These are phyloP conservation scores for Castanopsis chinensis DNA, from an alignment of 306 rosid genomes.

Conservation along the genomic window DNA sequence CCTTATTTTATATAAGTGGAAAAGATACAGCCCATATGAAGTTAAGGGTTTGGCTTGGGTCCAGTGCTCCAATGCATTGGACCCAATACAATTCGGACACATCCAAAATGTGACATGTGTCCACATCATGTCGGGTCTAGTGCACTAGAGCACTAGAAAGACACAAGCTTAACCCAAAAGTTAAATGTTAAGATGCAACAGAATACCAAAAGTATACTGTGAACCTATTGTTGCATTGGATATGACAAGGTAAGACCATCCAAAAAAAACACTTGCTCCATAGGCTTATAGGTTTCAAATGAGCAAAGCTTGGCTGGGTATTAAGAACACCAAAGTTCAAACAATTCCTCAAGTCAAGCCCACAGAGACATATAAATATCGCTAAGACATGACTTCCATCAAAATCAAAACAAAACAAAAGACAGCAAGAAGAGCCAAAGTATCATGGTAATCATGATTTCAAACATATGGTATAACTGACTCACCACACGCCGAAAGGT, in stretches of 20 bases:
- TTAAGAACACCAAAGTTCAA: neutral
- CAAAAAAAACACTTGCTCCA: conserved; percentile 1
- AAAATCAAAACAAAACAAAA: conserved; percentile 13
- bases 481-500: conserved; percentile 70
- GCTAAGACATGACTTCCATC: conserved; percentile 10
- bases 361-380: neutral
- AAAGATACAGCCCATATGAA: neutral
- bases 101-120: no score
- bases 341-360: conserved; percentile 7
- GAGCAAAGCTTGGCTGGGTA: neutral
- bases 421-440: neutral
- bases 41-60: no score
- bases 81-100: no score
- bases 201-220: conserved; percentile 5
- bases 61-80: no score
- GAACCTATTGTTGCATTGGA: neutral
- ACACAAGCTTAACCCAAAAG: neutral
- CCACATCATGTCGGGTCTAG: no score
- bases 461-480: conserved; percentile 16
- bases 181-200: conserved; percentile 14
- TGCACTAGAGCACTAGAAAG: no score
- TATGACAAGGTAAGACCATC: conserved; percentile 13
- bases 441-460: conserved; percentile 8
- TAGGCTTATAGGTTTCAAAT: conserved; percentile 18
- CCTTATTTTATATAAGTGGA: neutral